Evolutionary conservation across 257 asterid genomes (phyloP).

Genomic region (Nyctanthes arbortristis): DNA sequence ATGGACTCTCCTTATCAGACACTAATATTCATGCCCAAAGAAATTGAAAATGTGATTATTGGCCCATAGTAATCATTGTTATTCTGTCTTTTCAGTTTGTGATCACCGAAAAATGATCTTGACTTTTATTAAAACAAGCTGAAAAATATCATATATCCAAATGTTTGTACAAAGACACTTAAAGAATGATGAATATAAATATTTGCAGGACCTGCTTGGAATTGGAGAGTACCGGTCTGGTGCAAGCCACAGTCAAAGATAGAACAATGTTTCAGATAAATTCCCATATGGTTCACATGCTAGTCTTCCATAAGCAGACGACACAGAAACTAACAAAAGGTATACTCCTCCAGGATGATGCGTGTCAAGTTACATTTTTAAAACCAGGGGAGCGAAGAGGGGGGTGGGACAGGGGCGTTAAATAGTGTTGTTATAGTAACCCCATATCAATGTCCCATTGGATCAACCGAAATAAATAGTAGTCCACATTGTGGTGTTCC

Average conservation of each 20-base stretch:
- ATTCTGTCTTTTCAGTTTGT: constrained; percentile 18
- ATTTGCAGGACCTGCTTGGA: constrained; percentile 91
- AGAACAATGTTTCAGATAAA: constrained; percentile 13
- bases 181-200: constrained; percentile 8
- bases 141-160: not conserved
- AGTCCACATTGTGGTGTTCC: not conserved
- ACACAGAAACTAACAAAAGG: constrained; percentile 10
- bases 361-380: not conserved
- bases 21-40: not conserved
- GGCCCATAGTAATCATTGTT: constrained; percentile 4
- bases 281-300: not conserved
- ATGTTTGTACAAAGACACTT: not conserved
- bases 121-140: not conserved
- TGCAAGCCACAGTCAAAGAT: constrained; percentile 43
- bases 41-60: constrained; percentile 5
- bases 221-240: constrained; percentile 92
- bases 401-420: not conserved
- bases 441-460: not conserved
- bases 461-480: constrained; percentile 5
- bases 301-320: constrained; percentile 8
- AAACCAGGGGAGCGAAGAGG: not conserved
- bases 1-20: not conserved
- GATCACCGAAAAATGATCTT: constrained; percentile 14
- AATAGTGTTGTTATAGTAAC: not conserved
- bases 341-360: constrained; percentile 1